Base-by-base conservation (phyloP, 768 basidiomycete genomes). In the Galerina marginata region DNA sequence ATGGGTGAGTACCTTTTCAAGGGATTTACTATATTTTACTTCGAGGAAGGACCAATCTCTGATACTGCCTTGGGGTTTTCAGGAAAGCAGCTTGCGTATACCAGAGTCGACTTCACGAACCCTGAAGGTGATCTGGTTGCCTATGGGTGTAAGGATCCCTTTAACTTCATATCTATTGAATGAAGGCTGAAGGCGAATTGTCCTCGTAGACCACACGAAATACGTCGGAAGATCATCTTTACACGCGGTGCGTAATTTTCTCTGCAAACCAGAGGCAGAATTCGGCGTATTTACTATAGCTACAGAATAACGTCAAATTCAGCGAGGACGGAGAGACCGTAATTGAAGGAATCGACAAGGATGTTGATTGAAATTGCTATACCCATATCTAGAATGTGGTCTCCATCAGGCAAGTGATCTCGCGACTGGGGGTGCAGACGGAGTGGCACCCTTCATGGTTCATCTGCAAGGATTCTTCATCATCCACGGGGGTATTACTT, bases 11-110 rank as follows among this genome's bases (percentile, higher is more conserved):
- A 4, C 7, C 50, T 48, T 42, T 61, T 9, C 43, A 10, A 49
- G 58, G 16, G 11, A 36, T 12, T 12, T n/a, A n/a, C 20, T 7
- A n/a, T 12, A 25, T 43, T 42, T 20, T 33, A 36, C 4, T 29
- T 60, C 14, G 39, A 20, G 14, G 44, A 33, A 33, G 47, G 29
- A 23, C 10, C 20, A 23, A 12, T 14, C 9, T 15, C 20, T 50
- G 16, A n/a, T 23, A 23, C 14, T 38, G 20, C 16, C 7, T 16
- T 33, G 12, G 11, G n/a, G 40, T 29, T n/a, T 9, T 11, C 67
- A 93, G 92, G 92, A 20, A 91, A 84, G 70, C 89, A 83, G 29
- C 77, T 95, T 53, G 93, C 93, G 4, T 94, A 89, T 71, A 93
- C 93, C 10, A 83, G 91, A 1, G 81, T 91, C 6, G 91, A 95